A percentile compares a stretch with the other conserved stretches of the same genome.
phyloP scores from a whole-genome alignment of 768 basidiomycete species.

The Candolleomyces aberdarensis region DNA sequence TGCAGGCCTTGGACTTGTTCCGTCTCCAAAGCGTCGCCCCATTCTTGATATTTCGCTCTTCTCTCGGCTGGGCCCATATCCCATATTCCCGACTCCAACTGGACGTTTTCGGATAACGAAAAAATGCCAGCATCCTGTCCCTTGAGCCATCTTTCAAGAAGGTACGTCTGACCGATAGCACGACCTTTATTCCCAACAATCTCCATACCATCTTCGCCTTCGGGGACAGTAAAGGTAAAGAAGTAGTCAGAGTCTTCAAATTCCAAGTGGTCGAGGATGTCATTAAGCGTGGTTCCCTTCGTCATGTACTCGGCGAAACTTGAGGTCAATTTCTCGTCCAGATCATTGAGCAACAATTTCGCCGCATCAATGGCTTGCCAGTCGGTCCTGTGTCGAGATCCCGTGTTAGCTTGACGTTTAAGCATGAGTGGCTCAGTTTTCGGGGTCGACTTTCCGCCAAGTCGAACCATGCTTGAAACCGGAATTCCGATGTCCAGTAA shows the following conservation, averaged over 20 bases:
- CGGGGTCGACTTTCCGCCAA: constrained; percentile 54
- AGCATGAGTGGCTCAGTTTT: constrained; percentile 45
- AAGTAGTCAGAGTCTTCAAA: constrained; percentile 47
- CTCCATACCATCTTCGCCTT: constrained; percentile 41
- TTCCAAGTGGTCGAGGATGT: constrained; percentile 46
- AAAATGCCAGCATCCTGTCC: constrained; percentile 47
- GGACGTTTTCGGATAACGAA: constrained; percentile 21
- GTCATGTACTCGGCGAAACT: constrained; percentile 26
- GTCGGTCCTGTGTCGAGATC: constrained; percentile 27
- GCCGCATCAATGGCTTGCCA: constrained; percentile 40
- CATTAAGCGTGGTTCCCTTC: constrained; percentile 16
- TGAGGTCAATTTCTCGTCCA: neutral
- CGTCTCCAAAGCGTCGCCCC: constrained; percentile 31
- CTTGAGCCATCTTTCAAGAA: constrained; percentile 45
- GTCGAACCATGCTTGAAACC: constrained; percentile 43
- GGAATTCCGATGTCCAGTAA: constrained; percentile 61
- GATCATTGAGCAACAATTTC: constrained; percentile 19
- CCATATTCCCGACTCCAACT: constrained; percentile 31
- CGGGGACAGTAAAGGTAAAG: constrained; percentile 43
- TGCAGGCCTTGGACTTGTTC: constrained; percentile 34
- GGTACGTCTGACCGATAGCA: constrained; percentile 32
- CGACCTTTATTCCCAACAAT: constrained; percentile 38
- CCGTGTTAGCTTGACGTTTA: constrained; percentile 30
- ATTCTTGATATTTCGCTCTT: constrained; percentile 22
- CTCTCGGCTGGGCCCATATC: constrained; percentile 26